phyloP scores from a whole-genome alignment of 2,329 filamentous ascomycete species.

The Botrytis aclada region DNA sequence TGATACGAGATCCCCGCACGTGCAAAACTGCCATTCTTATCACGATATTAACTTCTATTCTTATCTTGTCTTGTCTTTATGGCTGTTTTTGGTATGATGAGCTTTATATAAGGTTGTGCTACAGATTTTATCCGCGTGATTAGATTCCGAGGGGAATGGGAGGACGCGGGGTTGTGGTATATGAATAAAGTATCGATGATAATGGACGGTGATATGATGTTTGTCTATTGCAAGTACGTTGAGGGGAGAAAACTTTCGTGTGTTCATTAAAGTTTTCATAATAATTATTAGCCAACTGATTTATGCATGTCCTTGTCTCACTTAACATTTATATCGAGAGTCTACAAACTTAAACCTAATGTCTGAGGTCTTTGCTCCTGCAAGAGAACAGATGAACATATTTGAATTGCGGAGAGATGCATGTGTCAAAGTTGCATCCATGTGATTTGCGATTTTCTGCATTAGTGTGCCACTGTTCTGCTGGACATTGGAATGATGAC shows the following conservation, averaged over 20 bases:
- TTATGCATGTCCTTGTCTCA: neutral
- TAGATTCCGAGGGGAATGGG: neutral
- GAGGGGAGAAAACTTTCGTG: neutral
- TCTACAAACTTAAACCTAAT: neutral
- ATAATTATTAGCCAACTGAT: neutral
- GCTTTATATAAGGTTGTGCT: neutral
- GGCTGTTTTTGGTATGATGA: neutral
- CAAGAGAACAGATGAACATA: neutral
- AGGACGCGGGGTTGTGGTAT: neutral
- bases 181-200: neutral
- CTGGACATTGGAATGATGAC: neutral
- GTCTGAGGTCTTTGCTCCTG: neutral
- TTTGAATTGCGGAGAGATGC: neutral
- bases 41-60: no score
- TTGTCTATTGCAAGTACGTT: neutral
- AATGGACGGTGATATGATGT: neutral
- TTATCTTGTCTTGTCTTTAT: neutral
- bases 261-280: neutral
- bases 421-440: neutral
- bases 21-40: neutral
- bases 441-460: neutral
- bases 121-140: neutral
- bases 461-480: neutral
- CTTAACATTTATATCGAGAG: neutral
- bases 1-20: neutral